These are phyloP conservation scores for Blastocystis sp. DNA, from an alignment of 352 stramenopile genomes.

Conservation along the genomic window DNA sequence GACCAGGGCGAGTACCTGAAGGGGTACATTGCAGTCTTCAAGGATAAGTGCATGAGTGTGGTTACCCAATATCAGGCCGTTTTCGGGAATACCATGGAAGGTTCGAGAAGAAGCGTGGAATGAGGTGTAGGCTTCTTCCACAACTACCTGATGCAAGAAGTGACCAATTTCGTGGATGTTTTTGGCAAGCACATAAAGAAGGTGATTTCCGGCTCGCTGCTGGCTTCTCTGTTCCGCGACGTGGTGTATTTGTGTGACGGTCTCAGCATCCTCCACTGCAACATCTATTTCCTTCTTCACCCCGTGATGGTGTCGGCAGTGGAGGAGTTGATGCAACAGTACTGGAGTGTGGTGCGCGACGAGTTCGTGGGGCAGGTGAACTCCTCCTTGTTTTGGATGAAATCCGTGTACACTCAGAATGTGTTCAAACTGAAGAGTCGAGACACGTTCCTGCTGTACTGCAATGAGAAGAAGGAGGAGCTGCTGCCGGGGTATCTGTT, in stretches of 20 bases:
- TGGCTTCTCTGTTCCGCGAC: slow-evolving; percentile 35
- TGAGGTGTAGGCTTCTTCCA: slow-evolving; percentile 24
- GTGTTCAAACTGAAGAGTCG: slow-evolving; percentile 39
- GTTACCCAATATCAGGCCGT: slow-evolving; percentile 42
- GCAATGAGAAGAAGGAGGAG: not conserved
- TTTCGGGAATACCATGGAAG: slow-evolving; percentile 45
- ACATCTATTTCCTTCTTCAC: not conserved
- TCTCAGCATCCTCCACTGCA: slow-evolving; percentile 30
- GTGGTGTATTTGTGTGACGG: slow-evolving; percentile 33
- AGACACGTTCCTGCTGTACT: slow-evolving; percentile 41
- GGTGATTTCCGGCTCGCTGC: not conserved
- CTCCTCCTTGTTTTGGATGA: slow-evolving; percentile 66
- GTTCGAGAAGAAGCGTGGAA: not conserved
- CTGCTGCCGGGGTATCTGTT: slow-evolving; percentile 43
- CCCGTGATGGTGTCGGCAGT: slow-evolving; percentile 2
- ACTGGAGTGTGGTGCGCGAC: slow-evolving; percentile 19
- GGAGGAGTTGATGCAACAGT: slow-evolving; percentile 2
- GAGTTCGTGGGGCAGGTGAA: slow-evolving; percentile 7
- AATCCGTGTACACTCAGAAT: slow-evolving; percentile 56
- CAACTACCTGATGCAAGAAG: not conserved
- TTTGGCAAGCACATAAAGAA: not conserved
- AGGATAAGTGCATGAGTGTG: slow-evolving; percentile 22
- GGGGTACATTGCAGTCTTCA: slow-evolving; percentile 35
- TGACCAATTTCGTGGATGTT: not conserved
- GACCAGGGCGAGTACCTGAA: slow-evolving; percentile 40